Percentiles rank a stretch among this genome's conserved stretches.
Evolutionary conservation across 2,329 filamentous ascomycete species (phyloP).

Genomic region (Fusarium staphyleae): DNA sequence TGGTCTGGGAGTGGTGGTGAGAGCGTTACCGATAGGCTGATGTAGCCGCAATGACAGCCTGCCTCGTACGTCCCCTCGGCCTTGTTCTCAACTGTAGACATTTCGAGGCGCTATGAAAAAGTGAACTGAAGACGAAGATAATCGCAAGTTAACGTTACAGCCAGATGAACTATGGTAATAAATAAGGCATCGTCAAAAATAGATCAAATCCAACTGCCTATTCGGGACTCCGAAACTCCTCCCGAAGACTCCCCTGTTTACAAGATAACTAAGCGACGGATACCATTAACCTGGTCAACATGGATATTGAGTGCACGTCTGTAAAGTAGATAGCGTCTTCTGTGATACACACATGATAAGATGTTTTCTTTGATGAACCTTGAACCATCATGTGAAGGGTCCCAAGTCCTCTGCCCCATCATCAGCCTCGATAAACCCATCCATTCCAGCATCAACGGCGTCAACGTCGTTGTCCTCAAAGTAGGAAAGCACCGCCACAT

Average conservation of each 20-base stretch:
- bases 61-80: conserved; percentile 53
- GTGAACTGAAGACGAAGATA: too few species aligned
- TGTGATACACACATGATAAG: too few species aligned
- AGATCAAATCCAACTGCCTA: conserved; percentile 10
- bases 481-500: conserved; percentile 1
- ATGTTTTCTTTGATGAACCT: neutral
- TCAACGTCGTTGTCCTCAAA: conserved; percentile 6
- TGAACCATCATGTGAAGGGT: neutral
- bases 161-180: neutral
- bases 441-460: conserved; percentile 7
- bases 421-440: neutral
- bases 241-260: neutral
- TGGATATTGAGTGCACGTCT: too few species aligned
- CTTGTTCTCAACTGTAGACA: conserved; percentile 28
- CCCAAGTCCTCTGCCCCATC: neutral
- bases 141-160: neutral
- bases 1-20: conserved; percentile 56
- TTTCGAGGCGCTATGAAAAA: neutral
- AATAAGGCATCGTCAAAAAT: conserved; percentile 8
- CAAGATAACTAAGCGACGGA: too few species aligned
- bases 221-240: conserved; percentile 16
- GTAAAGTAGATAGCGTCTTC: too few species aligned
- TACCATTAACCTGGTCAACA: too few species aligned
- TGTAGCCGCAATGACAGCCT: conserved; percentile 61
- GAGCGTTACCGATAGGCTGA: conserved; percentile 57